phyloP scores from a whole-genome alignment of 352 stramenopile genomes.

The Peronospora tabacina region DNA sequence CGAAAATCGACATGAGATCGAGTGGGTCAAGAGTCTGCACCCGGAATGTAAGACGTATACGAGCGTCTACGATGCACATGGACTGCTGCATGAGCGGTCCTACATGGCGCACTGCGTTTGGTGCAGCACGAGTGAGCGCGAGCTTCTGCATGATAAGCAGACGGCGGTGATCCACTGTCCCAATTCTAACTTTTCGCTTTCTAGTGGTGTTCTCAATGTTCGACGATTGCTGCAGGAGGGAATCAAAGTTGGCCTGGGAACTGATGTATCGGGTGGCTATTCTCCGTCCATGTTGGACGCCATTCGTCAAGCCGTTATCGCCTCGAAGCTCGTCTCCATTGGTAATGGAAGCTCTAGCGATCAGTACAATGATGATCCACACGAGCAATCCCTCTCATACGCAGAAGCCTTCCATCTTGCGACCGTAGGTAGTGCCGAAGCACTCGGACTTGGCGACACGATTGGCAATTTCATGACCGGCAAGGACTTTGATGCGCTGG shows the following conservation, averaged over 20 bases:
- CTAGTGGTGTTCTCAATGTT: constrained; percentile 80
- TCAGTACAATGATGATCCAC: constrained; percentile 13
- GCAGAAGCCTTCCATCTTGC: constrained; percentile 88
- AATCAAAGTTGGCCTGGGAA: constrained; percentile 89
- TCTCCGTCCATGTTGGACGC: constrained; percentile 91
- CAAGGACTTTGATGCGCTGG: constrained; percentile 89
- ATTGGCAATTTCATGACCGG: constrained; percentile 86
- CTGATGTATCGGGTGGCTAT: constrained; percentile 92
- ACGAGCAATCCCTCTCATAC: constrained; percentile 43
- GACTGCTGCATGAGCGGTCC: constrained; percentile 81
- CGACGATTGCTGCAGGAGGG: constrained; percentile 61
- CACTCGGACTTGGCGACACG: constrained; percentile 33
- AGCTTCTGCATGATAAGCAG: constrained; percentile 49
- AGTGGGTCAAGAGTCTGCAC: constrained; percentile 78
- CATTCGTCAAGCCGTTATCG: constrained; percentile 85
- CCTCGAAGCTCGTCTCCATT: constrained; percentile 79
- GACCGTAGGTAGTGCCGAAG: constrained; percentile 70
- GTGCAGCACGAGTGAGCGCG: constrained; percentile 65
- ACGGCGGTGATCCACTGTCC: constrained; percentile 91
- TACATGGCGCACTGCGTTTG: constrained; percentile 95
- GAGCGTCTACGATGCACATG: constrained; percentile 71
- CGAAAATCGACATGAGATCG: constrained; percentile 87
- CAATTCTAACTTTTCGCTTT: constrained; percentile 92
- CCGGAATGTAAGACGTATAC: constrained; percentile 78
- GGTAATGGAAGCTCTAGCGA: constrained; percentile 47